These are phyloP conservation scores for Rhizopogon vesiculosus DNA, from an alignment of 768 basidiomycete genomes.

Conservation along the genomic window DNA sequence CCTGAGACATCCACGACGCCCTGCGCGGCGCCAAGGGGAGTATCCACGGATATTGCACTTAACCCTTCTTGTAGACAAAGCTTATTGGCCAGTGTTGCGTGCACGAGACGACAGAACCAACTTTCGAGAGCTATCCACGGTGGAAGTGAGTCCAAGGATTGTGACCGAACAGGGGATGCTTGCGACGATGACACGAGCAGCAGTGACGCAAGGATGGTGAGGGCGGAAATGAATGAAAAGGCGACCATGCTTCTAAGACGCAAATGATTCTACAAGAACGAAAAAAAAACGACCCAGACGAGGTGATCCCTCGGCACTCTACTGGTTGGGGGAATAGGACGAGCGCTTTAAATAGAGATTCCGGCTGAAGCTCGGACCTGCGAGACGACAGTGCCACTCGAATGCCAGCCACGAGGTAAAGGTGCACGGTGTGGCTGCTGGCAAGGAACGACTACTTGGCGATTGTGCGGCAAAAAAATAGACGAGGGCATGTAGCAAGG, in stretches of 20 bases:
- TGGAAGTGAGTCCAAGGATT: conserved; percentile 18
- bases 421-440: too few relatives aligned
- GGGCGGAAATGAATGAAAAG: conserved; percentile 22
- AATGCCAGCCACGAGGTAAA: not conserved
- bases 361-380: conserved; percentile 9
- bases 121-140: conserved; percentile 21
- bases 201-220: conserved; percentile 20
- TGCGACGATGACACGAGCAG: conserved; percentile 22
- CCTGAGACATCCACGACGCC: conserved; percentile 47
- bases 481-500: not conserved
- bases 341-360: conserved; percentile 4
- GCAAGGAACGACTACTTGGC: conserved; percentile 8
- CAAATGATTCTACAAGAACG: not conserved
- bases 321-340: too few relatives aligned
- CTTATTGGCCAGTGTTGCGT: conserved; percentile 26
- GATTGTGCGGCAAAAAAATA: conserved; percentile 5
- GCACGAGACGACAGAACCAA: conserved; percentile 42
- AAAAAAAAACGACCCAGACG: not conserved
- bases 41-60: conserved; percentile 29
- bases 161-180: conserved; percentile 25
- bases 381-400: conserved; percentile 4
- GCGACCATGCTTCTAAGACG: conserved; percentile 28
- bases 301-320: not conserved
- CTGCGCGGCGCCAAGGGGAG: conserved; percentile 51
- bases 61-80: conserved; percentile 37